These are phyloP conservation scores for Leishmania aethiopica DNA, from an alignment of 208 protist genomes.

Conservation along the genomic window DNA sequence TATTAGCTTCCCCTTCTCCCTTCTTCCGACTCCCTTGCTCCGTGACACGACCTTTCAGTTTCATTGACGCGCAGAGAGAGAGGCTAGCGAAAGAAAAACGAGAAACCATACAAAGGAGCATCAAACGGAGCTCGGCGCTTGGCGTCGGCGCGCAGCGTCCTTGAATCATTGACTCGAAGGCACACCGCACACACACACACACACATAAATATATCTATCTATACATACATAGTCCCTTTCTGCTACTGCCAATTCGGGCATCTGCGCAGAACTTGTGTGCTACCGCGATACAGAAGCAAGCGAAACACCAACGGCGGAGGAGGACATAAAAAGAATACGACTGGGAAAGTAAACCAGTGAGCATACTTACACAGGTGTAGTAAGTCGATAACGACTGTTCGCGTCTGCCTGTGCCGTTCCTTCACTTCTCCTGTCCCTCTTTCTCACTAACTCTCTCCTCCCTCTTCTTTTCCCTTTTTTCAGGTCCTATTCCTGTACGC, in stretches of 20 bases:
- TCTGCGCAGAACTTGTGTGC: neutral
- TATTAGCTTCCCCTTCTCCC: neutral
- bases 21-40: neutral
- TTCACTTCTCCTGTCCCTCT: neutral
- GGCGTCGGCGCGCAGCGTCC: neutral
- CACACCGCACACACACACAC: neutral
- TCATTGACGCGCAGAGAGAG: neutral
- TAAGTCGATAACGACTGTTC: neutral
- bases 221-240: neutral
- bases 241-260: neutral
- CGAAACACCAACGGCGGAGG: neutral
- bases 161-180: neutral
- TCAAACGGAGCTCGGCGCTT: neutral
- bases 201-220: neutral
- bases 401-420: neutral
- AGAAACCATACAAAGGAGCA: neutral
- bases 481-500: neutral
- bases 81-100: neutral
- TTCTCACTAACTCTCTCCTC: neutral
- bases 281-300: neutral
- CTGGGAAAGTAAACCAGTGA: neutral
- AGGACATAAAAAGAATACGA: neutral
- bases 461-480: neutral
- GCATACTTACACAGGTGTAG: neutral
- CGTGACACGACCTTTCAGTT: neutral